Conservation (phyloP, 495 filamentous ascomycete species). For the Talaromyces ruber region DNA sequence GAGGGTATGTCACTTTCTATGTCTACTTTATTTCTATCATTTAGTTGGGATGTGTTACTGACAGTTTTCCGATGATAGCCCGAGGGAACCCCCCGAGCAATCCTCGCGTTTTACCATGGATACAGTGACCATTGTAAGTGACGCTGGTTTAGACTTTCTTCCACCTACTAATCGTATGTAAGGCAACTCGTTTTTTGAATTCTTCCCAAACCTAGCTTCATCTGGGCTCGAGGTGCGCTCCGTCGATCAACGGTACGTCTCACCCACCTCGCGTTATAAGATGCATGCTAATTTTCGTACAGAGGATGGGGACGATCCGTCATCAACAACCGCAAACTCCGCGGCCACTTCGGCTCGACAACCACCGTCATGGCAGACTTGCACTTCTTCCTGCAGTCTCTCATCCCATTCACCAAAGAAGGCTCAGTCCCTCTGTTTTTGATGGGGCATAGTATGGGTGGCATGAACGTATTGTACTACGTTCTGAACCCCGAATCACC, state of each 20-base stretch:
- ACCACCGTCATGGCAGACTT: conserved; percentile 65
- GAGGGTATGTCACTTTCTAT: conserved; percentile 48
- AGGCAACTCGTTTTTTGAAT: conserved; percentile 58
- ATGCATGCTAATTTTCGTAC: not conserved
- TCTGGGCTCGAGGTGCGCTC: conserved; percentile 63
- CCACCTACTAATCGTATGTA: not conserved
- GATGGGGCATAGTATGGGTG: conserved; percentile 85
- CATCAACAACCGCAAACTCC: conserved; percentile 36
- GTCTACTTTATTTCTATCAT: conserved; percentile 1
- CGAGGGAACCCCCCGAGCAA: conserved; percentile 45
- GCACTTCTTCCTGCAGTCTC: conserved; percentile 51
- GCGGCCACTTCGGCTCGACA: conserved; percentile 66
- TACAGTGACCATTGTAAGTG: conserved; percentile 68
- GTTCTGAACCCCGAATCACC: conserved; percentile 16
- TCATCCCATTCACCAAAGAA: conserved; percentile 20
- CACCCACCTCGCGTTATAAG: conserved; percentile 12
- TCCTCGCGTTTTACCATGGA: conserved; percentile 73
- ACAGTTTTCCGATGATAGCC: conserved; percentile 22
- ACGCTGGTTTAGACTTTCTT: not conserved
- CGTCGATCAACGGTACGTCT: conserved; percentile 63
- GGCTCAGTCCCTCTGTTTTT: conserved; percentile 60
- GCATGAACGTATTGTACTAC: conserved; percentile 57
- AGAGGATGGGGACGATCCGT: conserved; percentile 48
- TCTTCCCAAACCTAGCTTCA: conserved; percentile 61
- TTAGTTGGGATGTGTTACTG: not conserved